Base-by-base conservation (phyloP, 306 rosid genomes). In the Rosa persica region DNA sequence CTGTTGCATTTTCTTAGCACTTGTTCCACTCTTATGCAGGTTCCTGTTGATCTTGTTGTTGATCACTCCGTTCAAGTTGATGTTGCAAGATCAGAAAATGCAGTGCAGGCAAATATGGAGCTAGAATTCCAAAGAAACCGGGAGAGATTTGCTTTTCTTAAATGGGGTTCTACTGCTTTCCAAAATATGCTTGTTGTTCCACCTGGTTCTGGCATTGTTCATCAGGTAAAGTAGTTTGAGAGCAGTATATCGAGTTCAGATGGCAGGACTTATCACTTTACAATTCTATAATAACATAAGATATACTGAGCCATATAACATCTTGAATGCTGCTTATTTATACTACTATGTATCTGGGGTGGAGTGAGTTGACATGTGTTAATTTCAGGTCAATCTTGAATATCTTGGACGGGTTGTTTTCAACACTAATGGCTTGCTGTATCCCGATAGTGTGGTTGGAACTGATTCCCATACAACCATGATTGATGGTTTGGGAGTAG, bases 41-140 rank as follows among this genome's bases (percentile, higher is more conserved):
- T 94, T 84, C 97, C 98, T 54, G 94, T 94, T n/a, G 97, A 92
- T 84, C 97, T 94, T 55, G 98, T 94, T 34, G 79, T 94, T 78
- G 96, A 94, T 84, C 98, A 92, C 86, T 94, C 98, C 47, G 94
- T 94, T 78, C 98, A 94, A 86, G 98, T 94, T 74, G 98, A 94
- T 60, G 90, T 94, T 16, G 81, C 97, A 67, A 87, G 90, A 85
- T 81, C 96, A 68, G 97, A 87, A 81, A 92, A 89, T 84, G 93
- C 98, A 54, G 93, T 94, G 65, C 94, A 90, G 83, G 96, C 93
- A 58, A 92, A 94, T 84, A 94, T 94, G 97, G 97, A 94, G 70
- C 88, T 89, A 82, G 98, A 94, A 74, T 92, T 94, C 78, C 85
- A 87, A 67, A 92, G 98, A 75, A 94, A 94, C 88, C 86, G 75